Percentiles rank a stretch among this genome's conserved stretches.
These are phyloP conservation scores for Acacia acuminata DNA, from an alignment of 306 rosid species.

Conservation along the genomic window DNA sequence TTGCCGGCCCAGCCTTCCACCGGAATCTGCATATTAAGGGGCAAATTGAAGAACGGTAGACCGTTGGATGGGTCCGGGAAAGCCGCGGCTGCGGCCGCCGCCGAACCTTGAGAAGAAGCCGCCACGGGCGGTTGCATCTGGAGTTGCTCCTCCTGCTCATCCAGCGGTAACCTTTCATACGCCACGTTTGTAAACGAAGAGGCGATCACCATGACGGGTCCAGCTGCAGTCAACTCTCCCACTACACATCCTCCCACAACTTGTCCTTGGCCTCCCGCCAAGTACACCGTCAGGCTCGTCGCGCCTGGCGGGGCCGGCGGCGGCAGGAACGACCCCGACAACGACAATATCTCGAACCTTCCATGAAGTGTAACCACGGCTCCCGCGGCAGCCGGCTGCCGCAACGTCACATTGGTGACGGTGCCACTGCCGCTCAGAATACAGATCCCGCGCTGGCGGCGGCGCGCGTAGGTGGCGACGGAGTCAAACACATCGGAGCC, in stretches of 20 bases:
- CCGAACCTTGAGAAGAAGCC: constrained; percentile 25
- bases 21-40: constrained; percentile 71
- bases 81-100: constrained; percentile 20
- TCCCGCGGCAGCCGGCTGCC: constrained; percentile 75
- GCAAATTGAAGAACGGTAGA: constrained; percentile 79
- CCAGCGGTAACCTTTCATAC: constrained; percentile 77
- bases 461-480: constrained; percentile 75
- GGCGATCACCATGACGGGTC: constrained; percentile 81
- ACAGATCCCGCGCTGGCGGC: constrained; percentile 95
- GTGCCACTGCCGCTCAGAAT: constrained; percentile 80
- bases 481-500: constrained; percentile 88
- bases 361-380: constrained; percentile 76
- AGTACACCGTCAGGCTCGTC: constrained; percentile 66
- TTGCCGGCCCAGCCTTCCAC: constrained; percentile 56
- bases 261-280: constrained; percentile 87
- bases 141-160: constrained; percentile 58
- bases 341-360: constrained; percentile 84
- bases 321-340: constrained; percentile 82
- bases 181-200: constrained; percentile 91
- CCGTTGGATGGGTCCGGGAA: constrained; percentile 72
- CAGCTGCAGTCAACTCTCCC: constrained; percentile 81
- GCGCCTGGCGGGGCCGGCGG: constrained; percentile 96
- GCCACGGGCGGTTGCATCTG: constrained; percentile 41
- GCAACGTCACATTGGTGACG: constrained; percentile 69
- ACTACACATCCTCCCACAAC: constrained; percentile 90